phyloP scores from a whole-genome alignment of 2,329 filamentous ascomycete genomes.

The Colletotrichum caudatum region DNA sequence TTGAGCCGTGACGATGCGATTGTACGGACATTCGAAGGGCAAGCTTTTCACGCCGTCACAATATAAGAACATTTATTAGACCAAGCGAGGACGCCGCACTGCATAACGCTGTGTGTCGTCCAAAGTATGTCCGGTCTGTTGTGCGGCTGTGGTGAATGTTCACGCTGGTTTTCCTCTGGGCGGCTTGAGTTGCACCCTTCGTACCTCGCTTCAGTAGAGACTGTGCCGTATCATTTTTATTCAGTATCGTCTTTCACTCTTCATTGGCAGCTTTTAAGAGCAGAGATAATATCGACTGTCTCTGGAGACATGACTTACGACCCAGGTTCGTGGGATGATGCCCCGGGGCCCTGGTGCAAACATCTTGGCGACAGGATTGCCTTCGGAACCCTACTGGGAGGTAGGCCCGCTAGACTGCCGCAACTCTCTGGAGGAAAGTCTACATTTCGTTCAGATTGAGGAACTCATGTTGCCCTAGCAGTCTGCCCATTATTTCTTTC shows the following conservation, averaged over 20 bases:
- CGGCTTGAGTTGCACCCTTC: background rate
- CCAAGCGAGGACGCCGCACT: too few relatives aligned
- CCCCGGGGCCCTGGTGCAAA: background rate
- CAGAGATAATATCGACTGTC: background rate
- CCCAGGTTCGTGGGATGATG: background rate
- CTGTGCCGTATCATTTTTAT: background rate
- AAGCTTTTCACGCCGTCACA: background rate
- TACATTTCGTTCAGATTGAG: background rate
- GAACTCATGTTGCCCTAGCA: background rate
- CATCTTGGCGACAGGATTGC: background rate
- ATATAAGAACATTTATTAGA: background rate
- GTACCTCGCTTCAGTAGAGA: background rate
- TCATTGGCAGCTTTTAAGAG: background rate
- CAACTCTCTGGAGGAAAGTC: too few relatives aligned
- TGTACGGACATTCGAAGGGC: background rate
- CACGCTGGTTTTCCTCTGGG: background rate
- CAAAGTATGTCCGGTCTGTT: background rate
- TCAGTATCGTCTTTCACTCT: too few relatives aligned
- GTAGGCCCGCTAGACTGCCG: background rate
- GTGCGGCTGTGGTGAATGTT: background rate
- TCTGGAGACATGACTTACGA: background rate
- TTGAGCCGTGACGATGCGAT: background rate
- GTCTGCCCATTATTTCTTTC: background rate
- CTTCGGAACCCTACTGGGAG: background rate
- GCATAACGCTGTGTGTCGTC: background rate